Evolutionary conservation across 2,329 filamentous ascomycete species (phyloP), one percentile per base, ranked within the genome.

Genomic region (Colletotrichum sp.): DNA sequence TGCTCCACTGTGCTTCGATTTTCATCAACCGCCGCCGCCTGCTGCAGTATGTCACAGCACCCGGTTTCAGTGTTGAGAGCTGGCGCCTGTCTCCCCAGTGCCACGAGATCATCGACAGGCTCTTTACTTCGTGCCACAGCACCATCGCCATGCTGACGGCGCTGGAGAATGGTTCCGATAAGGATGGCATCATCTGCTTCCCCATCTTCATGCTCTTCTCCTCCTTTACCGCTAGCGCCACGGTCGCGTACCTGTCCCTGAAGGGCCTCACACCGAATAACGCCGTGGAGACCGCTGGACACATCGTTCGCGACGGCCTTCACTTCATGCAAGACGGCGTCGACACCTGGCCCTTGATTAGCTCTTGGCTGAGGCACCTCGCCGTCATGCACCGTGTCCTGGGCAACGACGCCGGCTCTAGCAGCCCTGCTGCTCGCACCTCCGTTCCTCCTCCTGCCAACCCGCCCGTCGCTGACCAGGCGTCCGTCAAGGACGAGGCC

Each of bases 131-230:
- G 6, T 92, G 90, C 77, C 91, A 92, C 79, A 89, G 87, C 81
- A 91, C 91, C 75, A 89, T 92, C 65, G 87, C 88, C 7, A 87
- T 92, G 71, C 84, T 92, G 24, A 85, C 87, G 6, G 88, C 90
- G 3, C 87, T 92, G 4, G 90, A 92, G 82, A 82, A 86, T 13
- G 90, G 90, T 12, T 85, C 88, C 2, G 90, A 92, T 68, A 92
- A 92, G 83, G 90, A 92, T 70, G 85, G 86, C 28, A 86, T 89
- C n/a, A 85, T 90, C n/a, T 91, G 89, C 82, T 91, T 92, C 83
- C 91, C 91, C 48, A 90, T 92, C 71, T 91, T 92, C 77, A 92
- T 92, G 91, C 85, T 92, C 14, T 92, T 92, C 81, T 90, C 90
- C 0, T 89, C 90, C 67, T 92, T 92, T 77, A 92, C 90, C 0